Conservation (phyloP, 2,329 filamentous ascomycete species). For the Diaporthe batatas region DNA sequence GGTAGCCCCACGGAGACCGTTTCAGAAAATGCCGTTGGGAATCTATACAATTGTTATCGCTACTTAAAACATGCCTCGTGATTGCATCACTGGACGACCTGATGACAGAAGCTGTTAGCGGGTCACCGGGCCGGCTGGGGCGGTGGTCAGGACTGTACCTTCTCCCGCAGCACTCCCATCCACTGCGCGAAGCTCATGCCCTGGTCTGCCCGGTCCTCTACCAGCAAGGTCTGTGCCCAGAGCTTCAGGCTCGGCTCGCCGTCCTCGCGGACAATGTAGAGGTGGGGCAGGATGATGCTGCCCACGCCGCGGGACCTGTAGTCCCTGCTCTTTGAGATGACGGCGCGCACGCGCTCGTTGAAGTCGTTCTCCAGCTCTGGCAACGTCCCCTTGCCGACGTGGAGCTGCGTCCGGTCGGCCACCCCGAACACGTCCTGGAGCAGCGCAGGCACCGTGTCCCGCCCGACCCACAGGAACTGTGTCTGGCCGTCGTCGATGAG, state of each 20-base stretch:
- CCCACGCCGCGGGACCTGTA: conserved; percentile 89
- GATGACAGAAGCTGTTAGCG: conserved; percentile 21
- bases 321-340: conserved; percentile 92
- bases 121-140: neutral
- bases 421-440: conserved; percentile 92
- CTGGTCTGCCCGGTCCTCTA: conserved; percentile 96
- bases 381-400: conserved; percentile 89
- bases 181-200: conserved; percentile 93
- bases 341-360: conserved; percentile 91
- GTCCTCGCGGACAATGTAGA: conserved; percentile 95
- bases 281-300: conserved; percentile 90
- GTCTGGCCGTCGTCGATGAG: conserved; percentile 97
- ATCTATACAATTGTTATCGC: conserved; percentile 43
- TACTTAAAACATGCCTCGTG: conserved; percentile 35
- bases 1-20: neutral
- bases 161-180: conserved; percentile 92
- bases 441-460: conserved; percentile 91
- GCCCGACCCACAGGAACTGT: conserved; percentile 96
- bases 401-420: conserved; percentile 84
- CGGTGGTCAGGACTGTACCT: conserved; percentile 69
- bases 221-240: conserved; percentile 95
- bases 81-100: conserved; percentile 43
- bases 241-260: conserved; percentile 94
- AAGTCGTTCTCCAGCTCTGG: conserved; percentile 95
- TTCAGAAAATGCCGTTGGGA: conserved; percentile 7